These are phyloP conservation scores for Pseudogymnoascus sp. DNA, from an alignment of 2,329 filamentous ascomycete genomes.

Conservation along the genomic window DNA sequence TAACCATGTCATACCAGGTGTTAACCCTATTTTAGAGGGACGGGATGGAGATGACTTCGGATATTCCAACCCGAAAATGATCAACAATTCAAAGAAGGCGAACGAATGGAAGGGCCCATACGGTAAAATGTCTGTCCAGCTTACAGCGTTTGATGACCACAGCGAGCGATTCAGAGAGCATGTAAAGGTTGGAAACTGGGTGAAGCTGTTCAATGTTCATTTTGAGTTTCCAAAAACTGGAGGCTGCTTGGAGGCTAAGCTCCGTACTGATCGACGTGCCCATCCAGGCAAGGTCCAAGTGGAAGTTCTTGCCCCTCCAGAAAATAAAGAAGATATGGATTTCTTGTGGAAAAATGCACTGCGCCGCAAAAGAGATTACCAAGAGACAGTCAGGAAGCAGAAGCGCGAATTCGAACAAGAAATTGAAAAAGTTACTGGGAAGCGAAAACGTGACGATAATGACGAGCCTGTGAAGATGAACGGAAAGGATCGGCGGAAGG, in stretches of 20 bases:
- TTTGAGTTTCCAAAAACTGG: constrained; percentile 48
- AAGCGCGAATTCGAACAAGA: constrained; percentile 31
- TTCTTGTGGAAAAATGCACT: constrained; percentile 48
- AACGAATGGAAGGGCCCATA: constrained; percentile 63
- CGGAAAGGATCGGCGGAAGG: constrained; percentile 21
- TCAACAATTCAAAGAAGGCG: constrained; percentile 14
- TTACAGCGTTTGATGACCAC: constrained; percentile 65
- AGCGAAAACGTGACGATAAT: constrained; percentile 18
- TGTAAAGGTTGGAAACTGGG: constrained; percentile 51
- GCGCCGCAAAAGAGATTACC: constrained; percentile 57
- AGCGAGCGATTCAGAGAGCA: constrained; percentile 46
- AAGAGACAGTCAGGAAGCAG: constrained; percentile 31
- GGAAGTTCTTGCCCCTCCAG: constrained; percentile 33
- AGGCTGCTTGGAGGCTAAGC: constrained; percentile 58
- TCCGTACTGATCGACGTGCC: constrained; percentile 51
- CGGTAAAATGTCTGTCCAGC: constrained; percentile 61
- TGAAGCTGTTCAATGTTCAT: constrained; percentile 64
- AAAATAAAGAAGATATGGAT: constrained; percentile 33
- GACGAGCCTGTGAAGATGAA: constrained; percentile 15
- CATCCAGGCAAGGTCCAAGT: constrained; percentile 49
- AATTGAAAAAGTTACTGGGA: constrained; percentile 27
- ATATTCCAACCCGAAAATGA: constrained; percentile 36
- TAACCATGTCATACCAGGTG: constrained; percentile 21
- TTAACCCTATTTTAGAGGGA: constrained; percentile 19
- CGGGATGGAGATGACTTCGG: constrained; percentile 44